phyloP scores from a whole-genome alignment of 805 yeast species.

The Lipomyces sp. region DNA sequence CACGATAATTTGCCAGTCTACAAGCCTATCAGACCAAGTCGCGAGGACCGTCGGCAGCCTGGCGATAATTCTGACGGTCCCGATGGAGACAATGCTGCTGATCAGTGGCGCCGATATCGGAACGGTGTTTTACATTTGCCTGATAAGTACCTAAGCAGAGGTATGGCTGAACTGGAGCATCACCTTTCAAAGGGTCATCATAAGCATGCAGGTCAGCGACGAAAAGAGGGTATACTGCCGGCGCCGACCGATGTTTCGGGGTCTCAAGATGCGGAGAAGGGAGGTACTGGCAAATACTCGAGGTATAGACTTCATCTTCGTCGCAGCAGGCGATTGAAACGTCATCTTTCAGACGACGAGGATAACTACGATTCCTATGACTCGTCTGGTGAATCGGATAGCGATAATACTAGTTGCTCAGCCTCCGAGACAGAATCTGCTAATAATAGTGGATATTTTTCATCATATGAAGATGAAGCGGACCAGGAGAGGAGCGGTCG shows the following conservation, averaged over 20 bases:
- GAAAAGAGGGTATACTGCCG: neutral
- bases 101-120: neutral
- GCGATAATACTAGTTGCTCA: neutral
- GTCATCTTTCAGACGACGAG: neutral
- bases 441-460: neutral
- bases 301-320: conserved; percentile 11
- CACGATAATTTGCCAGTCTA: conserved; percentile 28
- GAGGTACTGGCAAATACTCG: conserved; percentile 15
- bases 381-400: conserved; percentile 8
- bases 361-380: conserved; percentile 13
- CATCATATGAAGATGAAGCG: neutral
- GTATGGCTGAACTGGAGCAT: neutral
- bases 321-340: conserved; percentile 13
- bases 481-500: neutral
- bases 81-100: neutral
- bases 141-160: conserved; percentile 1
- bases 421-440: conserved; percentile 7
- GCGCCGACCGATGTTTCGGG: neutral
- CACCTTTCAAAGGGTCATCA: neutral
- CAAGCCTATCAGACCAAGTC: neutral
- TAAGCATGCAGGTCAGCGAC: neutral
- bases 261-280: neutral
- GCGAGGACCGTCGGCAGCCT: neutral
- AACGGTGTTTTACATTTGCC: conserved; percentile 1
- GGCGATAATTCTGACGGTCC: neutral